Evolutionary conservation across 1,139 yeast species (phyloP).

Genomic region (Geotrichum europaeum): DNA sequence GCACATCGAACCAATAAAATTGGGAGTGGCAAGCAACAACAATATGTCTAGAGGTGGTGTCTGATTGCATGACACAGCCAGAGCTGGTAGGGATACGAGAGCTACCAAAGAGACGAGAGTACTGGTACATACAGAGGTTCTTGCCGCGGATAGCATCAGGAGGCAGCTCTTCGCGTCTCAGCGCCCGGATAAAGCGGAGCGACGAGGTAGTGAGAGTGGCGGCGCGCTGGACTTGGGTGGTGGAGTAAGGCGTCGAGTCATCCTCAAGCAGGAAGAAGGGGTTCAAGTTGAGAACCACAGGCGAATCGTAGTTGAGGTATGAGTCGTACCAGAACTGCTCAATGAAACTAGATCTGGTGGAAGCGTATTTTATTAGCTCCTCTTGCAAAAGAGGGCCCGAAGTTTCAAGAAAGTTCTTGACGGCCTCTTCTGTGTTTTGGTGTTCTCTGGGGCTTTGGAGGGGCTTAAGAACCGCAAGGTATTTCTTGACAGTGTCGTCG

Average conservation of each 20-base stretch:
- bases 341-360: slow-evolving; percentile 66
- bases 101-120: slow-evolving; percentile 76
- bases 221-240: slow-evolving; percentile 71
- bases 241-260: slow-evolving; percentile 76
- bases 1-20: slow-evolving; percentile 89
- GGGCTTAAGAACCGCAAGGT: slow-evolving; percentile 63
- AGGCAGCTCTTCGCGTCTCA: slow-evolving; percentile 68
- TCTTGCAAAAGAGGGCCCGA: slow-evolving; percentile 58
- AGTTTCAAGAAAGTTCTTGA: slow-evolving; percentile 50
- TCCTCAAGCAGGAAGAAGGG: slow-evolving; percentile 86
- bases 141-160: slow-evolving; percentile 63
- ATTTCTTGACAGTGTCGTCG: slow-evolving; percentile 55
- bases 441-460: slow-evolving; percentile 67
- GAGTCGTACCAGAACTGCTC: slow-evolving; percentile 95
- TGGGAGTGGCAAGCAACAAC: slow-evolving; percentile 83
- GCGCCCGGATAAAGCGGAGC: slow-evolving; percentile 69
- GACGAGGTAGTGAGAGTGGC: slow-evolving; percentile 75
- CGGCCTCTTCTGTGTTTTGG: slow-evolving; percentile 53
- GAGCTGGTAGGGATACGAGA: slow-evolving; percentile 73
- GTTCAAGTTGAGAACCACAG: slow-evolving; percentile 75
- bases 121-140: slow-evolving; percentile 83
- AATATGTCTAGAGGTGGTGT: slow-evolving; percentile 66
- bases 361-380: slow-evolving; percentile 57
- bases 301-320: slow-evolving; percentile 78
- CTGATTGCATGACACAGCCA: slow-evolving; percentile 84